These are phyloP conservation scores for Clitopilus hobsonii DNA, from an alignment of 768 basidiomycete species.

Conservation along the genomic window DNA sequence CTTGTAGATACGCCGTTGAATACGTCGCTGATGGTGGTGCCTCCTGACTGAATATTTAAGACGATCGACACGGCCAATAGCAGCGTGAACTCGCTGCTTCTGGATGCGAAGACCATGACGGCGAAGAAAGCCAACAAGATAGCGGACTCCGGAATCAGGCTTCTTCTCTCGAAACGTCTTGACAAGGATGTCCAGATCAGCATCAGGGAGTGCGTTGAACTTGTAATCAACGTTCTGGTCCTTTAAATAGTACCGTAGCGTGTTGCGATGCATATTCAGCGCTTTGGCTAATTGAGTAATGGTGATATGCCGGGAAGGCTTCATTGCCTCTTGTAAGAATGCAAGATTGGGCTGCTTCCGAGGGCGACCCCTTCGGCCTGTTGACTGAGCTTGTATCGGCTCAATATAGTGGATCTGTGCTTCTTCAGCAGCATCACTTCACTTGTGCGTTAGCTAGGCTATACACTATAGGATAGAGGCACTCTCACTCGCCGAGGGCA, in stretches of 20 bases:
- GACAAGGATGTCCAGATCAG: background rate
- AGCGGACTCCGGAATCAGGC: slow-evolving; percentile 20
- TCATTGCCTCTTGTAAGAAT: background rate
- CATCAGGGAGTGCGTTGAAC: background rate
- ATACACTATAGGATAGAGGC: no score
- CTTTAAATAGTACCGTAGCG: background rate
- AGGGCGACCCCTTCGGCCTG: background rate
- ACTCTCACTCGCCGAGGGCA: no score
- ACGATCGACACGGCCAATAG: slow-evolving; percentile 20
- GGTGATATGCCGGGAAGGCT: background rate
- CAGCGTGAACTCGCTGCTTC: slow-evolving; percentile 11
- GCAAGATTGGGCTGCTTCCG: background rate
- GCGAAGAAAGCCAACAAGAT: slow-evolving; percentile 22
- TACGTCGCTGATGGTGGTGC: slow-evolving; percentile 11
- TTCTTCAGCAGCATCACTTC: no score
- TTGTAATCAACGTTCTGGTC: background rate
- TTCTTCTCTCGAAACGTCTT: background rate
- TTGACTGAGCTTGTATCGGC: no score
- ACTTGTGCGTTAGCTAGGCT: no score
- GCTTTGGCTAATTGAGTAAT: background rate
- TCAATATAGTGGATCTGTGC: no score
- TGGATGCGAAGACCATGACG: slow-evolving; percentile 21
- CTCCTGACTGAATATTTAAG: slow-evolving; percentile 10
- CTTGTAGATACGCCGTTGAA: slow-evolving; percentile 14
- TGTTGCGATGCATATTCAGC: background rate